These are phyloP conservation scores for Discostella stelligeroides DNA, from an alignment of 108 stramenopile genomes.

Conservation along the genomic window DNA sequence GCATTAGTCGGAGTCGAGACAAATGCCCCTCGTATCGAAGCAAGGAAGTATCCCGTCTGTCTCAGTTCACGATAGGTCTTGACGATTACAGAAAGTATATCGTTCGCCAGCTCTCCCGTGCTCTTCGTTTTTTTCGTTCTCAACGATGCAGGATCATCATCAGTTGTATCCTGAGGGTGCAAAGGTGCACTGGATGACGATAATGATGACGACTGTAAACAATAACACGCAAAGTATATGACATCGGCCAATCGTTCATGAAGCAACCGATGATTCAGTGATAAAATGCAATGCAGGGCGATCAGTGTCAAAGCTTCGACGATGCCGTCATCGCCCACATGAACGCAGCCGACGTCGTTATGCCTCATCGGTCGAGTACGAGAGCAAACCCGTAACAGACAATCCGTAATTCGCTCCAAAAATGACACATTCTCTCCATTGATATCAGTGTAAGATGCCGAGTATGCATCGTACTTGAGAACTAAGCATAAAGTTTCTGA, in stretches of 20 bases:
- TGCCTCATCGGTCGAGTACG: not conserved
- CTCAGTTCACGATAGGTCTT: slow-evolving; percentile 59
- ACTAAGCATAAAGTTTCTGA: slow-evolving; percentile 44
- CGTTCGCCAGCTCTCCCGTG: slow-evolving; percentile 6
- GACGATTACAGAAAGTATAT: slow-evolving; percentile 45
- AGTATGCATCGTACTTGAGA: slow-evolving; percentile 66
- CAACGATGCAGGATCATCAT: not conserved
- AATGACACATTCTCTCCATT: slow-evolving; percentile 50
- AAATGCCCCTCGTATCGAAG: slow-evolving; percentile 26
- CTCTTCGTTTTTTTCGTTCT: not conserved
- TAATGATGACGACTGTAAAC: slow-evolving; percentile 5
- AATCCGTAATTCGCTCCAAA: slow-evolving; percentile 44
- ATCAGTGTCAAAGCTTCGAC: slow-evolving; percentile 1
- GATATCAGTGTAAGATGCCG: slow-evolving; percentile 62
- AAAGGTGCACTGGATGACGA: not conserved
- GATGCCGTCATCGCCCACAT: not conserved
- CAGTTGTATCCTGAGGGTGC: not conserved
- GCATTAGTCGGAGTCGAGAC: not conserved
- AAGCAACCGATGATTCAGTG: slow-evolving; percentile 58
- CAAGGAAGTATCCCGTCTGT: slow-evolving; percentile 56
- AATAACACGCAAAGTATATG: slow-evolving; percentile 26
- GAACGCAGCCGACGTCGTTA: not conserved
- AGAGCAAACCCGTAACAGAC: slow-evolving; percentile 8
- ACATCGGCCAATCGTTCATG: slow-evolving; percentile 40
- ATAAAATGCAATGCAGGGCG: slow-evolving; percentile 31